Evolutionary conservation across 1,284 basidiomycete genomes (phyloP).

Genomic region (Tetrapyrgos nigripes): DNA sequence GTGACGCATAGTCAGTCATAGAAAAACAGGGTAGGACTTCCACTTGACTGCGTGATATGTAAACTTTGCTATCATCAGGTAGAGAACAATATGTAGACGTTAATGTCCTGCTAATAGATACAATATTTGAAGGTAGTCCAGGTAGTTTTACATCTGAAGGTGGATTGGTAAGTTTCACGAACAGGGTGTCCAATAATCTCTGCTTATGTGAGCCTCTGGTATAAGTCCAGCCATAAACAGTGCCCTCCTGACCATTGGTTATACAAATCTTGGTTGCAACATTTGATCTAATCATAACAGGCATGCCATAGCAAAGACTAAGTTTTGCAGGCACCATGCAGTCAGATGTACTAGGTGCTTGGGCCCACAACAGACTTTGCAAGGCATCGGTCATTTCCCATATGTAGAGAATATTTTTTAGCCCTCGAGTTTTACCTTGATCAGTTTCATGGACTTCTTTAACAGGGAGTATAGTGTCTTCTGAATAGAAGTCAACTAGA

Average conservation of each 20-base stretch:
- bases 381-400: constrained; percentile 45
- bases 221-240: constrained; percentile 38
- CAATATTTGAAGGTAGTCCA: constrained; percentile 43
- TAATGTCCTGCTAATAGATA: constrained; percentile 33
- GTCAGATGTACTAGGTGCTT: constrained; percentile 22
- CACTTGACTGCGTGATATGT: constrained; percentile 37
- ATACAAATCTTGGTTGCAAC: constrained; percentile 43
- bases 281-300: constrained; percentile 45
- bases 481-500: constrained; percentile 14
- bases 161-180: constrained; percentile 38
- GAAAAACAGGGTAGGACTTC: constrained; percentile 44
- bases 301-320: constrained; percentile 43
- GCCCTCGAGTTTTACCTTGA: constrained; percentile 52
- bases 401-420: constrained; percentile 53
- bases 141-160: constrained; percentile 33
- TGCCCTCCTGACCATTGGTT: constrained; percentile 48
- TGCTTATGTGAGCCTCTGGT: constrained; percentile 14
- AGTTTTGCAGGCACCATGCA: constrained; percentile 35
- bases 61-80: constrained; percentile 30
- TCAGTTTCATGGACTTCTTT: constrained; percentile 43
- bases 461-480: constrained; percentile 24
- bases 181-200: constrained; percentile 1
- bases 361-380: constrained; percentile 39
- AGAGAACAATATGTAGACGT: constrained; percentile 26
- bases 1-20: constrained; percentile 48